Evolutionary conservation across 2,329 filamentous ascomycete genomes (phyloP).

Genomic region (Cytospora chrysosperma): DNA sequence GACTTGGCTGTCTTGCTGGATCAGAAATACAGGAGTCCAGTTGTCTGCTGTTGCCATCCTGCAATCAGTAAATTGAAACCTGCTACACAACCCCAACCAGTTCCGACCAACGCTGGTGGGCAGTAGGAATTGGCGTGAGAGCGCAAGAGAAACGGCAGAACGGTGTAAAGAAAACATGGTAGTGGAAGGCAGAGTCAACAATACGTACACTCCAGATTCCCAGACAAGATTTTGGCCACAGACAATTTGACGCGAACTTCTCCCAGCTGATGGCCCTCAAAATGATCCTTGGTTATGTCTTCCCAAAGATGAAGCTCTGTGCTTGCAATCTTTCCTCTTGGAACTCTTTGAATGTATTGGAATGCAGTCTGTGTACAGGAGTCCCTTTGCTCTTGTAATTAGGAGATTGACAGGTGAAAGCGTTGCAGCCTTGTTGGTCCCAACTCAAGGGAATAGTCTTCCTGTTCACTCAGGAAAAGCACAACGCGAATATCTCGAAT

Average conservation of each 20-base stretch:
- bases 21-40: conserved; percentile 39
- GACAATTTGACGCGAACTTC: conserved; percentile 26
- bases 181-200: conserved; percentile 41
- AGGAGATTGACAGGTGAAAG: not conserved
- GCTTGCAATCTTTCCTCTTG: conserved; percentile 47
- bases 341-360: conserved; percentile 18
- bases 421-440: not conserved
- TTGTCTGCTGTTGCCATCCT: conserved; percentile 26
- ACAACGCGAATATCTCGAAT: not conserved
- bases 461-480: not conserved
- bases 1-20: conserved; percentile 33
- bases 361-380: conserved; percentile 18
- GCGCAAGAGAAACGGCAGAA: conserved; percentile 27
- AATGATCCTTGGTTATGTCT: conserved; percentile 4
- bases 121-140: conserved; percentile 25
- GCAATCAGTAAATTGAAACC: conserved; percentile 26
- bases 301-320: conserved; percentile 63
- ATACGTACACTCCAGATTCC: conserved; percentile 56
- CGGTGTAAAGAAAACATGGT: conserved; percentile 34
- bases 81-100: not conserved
- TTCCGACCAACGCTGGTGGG: conserved; percentile 11
- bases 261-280: conserved; percentile 20
- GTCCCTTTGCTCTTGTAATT: conserved; percentile 10
- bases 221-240: conserved; percentile 29
- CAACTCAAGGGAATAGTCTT: not conserved